Evolutionary conservation across 23 red algal genomes (phyloP), one percentile per base, ranked within the genome.

Genomic region (Gracilariopsis chorda): DNA sequence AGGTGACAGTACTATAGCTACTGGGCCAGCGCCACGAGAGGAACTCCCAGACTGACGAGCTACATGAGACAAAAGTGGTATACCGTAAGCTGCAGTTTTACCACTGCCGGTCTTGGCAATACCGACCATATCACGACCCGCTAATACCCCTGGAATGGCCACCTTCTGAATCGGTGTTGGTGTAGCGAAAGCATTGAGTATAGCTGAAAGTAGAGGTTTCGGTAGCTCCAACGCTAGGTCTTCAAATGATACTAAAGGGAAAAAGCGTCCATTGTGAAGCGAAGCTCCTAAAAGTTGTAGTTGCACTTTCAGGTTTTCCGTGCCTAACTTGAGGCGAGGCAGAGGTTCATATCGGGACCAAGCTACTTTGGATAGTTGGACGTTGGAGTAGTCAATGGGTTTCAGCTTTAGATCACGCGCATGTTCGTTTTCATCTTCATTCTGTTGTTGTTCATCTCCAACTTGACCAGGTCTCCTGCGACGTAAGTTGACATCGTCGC

Each of bases 31-130:
- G 51, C 94, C 81, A 16, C 65, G 32, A 11, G 45, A 17, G 30
- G 49, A 59, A 37, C 64, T 48, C 29, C 87, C 37, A 7, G 42
- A 24, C 79, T 88, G 84, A 40, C 45, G 61, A 45, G 69, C 61
- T 13, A 92, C 79, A 42, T 96, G 94, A 8, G 88, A 39, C 41
- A 96, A 48, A 11, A 90, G 76, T 44, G 94, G 94, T 16, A 96
- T 65, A 11, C 49, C 52, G 51, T 90, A 96, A 13, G 94, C 87
- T 2, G 80, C 51, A 16, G 94, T 96, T 49, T 96, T 96, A 1
- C 94, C 94, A 74, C 68, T 80, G 17, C 94, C 94, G 30, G 94
- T 96, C 33, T 80, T 78, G 24, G 94, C 94, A 13, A 85, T 47
- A 37, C 39, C 94, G 28, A 92, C 55, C 25, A 92, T 48, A 39